Evolutionary conservation across 805 yeast genomes (phyloP), one percentile per base, ranked within the genome.

Genomic region (Wickerhamomyces bovis): DNA sequence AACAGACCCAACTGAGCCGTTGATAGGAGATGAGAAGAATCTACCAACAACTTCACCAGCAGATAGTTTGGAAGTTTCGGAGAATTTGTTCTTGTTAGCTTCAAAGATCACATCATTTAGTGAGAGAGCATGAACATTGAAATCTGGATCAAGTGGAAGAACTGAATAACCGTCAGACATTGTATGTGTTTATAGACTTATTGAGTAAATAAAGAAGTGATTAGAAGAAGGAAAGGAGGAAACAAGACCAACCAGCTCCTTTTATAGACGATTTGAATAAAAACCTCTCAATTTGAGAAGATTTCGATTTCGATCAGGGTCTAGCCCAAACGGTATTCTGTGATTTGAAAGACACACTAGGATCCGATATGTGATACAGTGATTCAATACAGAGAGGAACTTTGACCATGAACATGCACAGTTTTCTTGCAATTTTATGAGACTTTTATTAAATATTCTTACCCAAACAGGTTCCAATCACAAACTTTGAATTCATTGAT

Each of bases 391-490:
- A n/a, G n/a, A n/a, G n/a, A n/a, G n/a, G n/a, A n/a, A n/a, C n/a
- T n/a, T n/a, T n/a, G n/a, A n/a, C n/a, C n/a, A n/a, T n/a, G n/a
- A 28, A 4, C n/a, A 13, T 28, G 31, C 4, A 7, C 31, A 28
- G n/a, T 28, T 28, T 28, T 28, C 31, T 13, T 28, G 31, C n/a
- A 28, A 28, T 13, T 28, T 13, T n/a, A 28, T 28, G 31, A 28
- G n/a, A 28, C 31, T 7, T 28, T 28, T 28, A 28, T 28, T 28
- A 13, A 4, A 28, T n/a, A n/a, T 13, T 3, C 13, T 7, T 28
- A 33, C 21, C 71, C 74, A 56, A 77, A 77, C 25, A 77, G 60
- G 1, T 54, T 59, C 80, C 81, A 77, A 51, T 76, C 68, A 19
- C 64, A 56, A n/a, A 80, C 67, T 40, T 63, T 58, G 39, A 73